These are phyloP conservation scores for Glutinoglossum americanum DNA, from an alignment of 495 filamentous ascomycete genomes.

Conservation along the genomic window DNA sequence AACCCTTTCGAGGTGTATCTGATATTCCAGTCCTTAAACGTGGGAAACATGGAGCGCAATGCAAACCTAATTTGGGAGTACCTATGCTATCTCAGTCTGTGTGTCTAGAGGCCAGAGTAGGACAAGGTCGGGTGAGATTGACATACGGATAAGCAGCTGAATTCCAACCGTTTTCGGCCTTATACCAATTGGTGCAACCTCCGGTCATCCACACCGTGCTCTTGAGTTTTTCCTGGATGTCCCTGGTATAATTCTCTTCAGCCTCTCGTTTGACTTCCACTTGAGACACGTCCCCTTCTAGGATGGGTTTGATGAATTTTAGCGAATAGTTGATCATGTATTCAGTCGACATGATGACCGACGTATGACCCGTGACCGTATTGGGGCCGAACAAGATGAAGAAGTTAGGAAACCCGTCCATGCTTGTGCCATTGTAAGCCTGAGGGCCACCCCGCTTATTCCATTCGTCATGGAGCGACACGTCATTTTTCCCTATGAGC, in stretches of 20 bases:
- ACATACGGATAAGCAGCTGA: constrained; percentile 35
- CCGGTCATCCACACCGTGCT: constrained; percentile 30
- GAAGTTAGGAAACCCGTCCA: constrained; percentile 48
- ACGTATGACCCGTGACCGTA: constrained; percentile 39
- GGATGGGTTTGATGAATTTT: constrained; percentile 27
- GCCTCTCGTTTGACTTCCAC: constrained; percentile 30
- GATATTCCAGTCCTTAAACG: constrained; percentile 32
- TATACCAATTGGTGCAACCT: constrained; percentile 36
- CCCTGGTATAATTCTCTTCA: constrained; percentile 29
- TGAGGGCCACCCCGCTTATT: constrained; percentile 31
- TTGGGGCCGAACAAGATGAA: constrained; percentile 49
- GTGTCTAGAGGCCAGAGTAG: neutral
- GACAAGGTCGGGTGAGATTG: neutral
- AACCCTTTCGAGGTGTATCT: constrained; percentile 27
- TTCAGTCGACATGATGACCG: constrained; percentile 36
- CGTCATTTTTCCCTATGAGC: constrained; percentile 25
- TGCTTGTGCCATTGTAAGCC: constrained; percentile 39
- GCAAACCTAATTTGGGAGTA: constrained; percentile 29
- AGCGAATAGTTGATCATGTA: constrained; percentile 33
- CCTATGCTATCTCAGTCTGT: constrained; percentile 11
- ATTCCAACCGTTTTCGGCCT: constrained; percentile 34
- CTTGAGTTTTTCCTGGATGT: constrained; percentile 30
- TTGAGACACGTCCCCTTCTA: constrained; percentile 20
- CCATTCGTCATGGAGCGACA: constrained; percentile 30
- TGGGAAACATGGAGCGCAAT: constrained; percentile 30